phyloP scores from a whole-genome alignment of 2,329 filamentous ascomycete species.

The Epicoccum sorghinum region DNA sequence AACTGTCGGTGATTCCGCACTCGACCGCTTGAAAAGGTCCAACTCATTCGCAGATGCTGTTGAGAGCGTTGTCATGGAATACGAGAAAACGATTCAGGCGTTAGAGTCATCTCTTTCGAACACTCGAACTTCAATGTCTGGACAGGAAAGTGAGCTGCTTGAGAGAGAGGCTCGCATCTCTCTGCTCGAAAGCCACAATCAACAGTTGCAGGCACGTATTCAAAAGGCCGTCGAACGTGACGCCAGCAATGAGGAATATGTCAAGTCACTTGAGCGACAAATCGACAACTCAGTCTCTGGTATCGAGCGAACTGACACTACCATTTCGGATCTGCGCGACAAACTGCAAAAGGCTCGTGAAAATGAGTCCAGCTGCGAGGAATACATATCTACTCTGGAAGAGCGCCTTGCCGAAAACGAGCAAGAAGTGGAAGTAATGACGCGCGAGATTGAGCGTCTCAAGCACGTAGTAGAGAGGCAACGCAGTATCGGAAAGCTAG shows the following conservation, averaged over 20 bases:
- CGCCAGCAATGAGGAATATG: conserved; percentile 86
- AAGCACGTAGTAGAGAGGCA: conserved; percentile 96
- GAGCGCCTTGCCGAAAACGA: conserved; percentile 94
- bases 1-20: conserved; percentile 75
- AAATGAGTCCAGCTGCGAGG: conserved; percentile 87
- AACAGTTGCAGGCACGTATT: conserved; percentile 86
- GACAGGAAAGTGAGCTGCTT: conserved; percentile 81
- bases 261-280: conserved; percentile 88
- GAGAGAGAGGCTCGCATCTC: conserved; percentile 95
- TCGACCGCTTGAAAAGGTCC: conserved; percentile 89
- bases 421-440: conserved; percentile 95
- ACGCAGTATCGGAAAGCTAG: conserved; percentile 90
- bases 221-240: conserved; percentile 94
- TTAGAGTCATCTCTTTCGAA: conserved; percentile 90
- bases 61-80: conserved; percentile 94
- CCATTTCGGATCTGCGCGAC: conserved; percentile 86
- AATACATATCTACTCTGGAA: conserved; percentile 96
- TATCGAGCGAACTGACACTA: conserved; percentile 87
- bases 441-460: conserved; percentile 90
- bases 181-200: conserved; percentile 89
- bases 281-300: conserved; percentile 89
- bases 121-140: conserved; percentile 81
- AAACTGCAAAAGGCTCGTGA: conserved; percentile 87
- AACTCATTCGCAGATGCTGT: conserved; percentile 96
- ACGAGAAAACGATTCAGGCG: conserved; percentile 96